A percentile compares a stretch with the other conserved stretches of the same genome.
These are phyloP conservation scores for Thelonectria blattea DNA, from an alignment of 2,329 filamentous ascomycete genomes.

Conservation along the genomic window DNA sequence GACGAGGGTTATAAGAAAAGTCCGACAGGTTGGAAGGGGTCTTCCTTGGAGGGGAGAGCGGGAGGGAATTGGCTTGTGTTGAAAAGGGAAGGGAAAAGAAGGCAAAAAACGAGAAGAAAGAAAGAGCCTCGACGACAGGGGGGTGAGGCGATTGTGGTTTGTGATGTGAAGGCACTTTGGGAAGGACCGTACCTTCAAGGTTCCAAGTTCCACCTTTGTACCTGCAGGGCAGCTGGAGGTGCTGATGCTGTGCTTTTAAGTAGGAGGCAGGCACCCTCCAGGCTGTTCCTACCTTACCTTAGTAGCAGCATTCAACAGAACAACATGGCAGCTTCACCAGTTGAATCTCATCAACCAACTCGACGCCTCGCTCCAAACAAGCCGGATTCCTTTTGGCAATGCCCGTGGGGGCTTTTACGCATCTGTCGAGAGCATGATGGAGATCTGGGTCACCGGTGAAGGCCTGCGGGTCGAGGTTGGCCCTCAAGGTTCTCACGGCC, in stretches of 20 bases:
- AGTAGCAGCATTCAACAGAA: no score
- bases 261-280: no score
- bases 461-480: conserved; percentile 26
- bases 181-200: not conserved
- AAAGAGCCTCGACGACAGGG: not conserved
- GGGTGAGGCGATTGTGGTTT: conserved; percentile 1
- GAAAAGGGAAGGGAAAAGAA: not conserved
- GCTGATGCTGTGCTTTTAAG: no score
- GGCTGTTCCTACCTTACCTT: no score
- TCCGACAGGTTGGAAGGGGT: not conserved
- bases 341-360: no score
- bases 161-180: conserved; percentile 13
- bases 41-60: not conserved
- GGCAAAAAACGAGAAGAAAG: conserved; percentile 3
- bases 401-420: conserved; percentile 7
- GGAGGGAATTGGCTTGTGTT: not conserved
- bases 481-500: conserved; percentile 39
- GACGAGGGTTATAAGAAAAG: not conserved
- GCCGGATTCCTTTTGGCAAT: no score
- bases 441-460: conserved; percentile 13
- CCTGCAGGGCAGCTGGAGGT: no score
- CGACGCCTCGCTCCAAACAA: not conserved
- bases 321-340: no score
- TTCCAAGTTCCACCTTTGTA: no score
- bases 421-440: not conserved